Base-by-base conservation (phyloP, 352 stramenopile genomes). In the Pelagophyceae sp. region DNA sequence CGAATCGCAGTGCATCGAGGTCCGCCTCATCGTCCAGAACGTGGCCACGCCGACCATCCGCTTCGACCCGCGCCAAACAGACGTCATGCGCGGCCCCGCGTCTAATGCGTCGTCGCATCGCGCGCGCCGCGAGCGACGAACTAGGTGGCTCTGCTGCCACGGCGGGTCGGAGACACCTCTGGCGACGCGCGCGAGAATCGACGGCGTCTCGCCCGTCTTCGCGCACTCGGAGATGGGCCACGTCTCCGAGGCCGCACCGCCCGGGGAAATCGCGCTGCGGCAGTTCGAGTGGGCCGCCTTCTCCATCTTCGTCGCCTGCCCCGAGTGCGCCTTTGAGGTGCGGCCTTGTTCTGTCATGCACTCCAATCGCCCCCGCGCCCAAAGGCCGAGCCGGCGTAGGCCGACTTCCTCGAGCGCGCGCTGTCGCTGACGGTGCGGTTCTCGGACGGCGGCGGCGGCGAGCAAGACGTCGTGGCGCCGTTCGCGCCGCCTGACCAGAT, bases 391-490 rank as follows among this genome's bases (percentile, higher is more conserved):
- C n/a, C n/a, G n/a, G n/a, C n/a, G n/a, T n/a, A n/a, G n/a, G n/a
- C n/a, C 61, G 61, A 71, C 61, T 71, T 71, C 33, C 61, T 71
- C 61, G 61, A 71, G 61, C 61, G 61, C 29, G 61, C 61, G 5
- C 3, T 40, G n/a, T 6, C 17, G 3, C 29, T 71, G 6, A 5
- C 19, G 19, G 3, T 71, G 3, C 61, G n/a, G n/a, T 37, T 71
- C 33, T 1, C 38, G n/a, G 61, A 71, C 1, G 1, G 2, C 61
- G 33, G 61, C 61, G 17, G 19, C 2, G 5, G 6, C 29, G 58
- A 6, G 58, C 58, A 33, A 11, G 15, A 32, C 58, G 5, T 71
- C 61, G 19, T 11, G 11, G 29, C 29, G 31, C 61, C 31, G n/a
- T 71, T 71, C 61, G 27, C n/a, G 19, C 5, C 19, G 5, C 29